Evolutionary conservation across 768 basidiomycete species (phyloP), one percentile per base, ranked within the genome.

Genomic region (Leccinum variicolor): DNA sequence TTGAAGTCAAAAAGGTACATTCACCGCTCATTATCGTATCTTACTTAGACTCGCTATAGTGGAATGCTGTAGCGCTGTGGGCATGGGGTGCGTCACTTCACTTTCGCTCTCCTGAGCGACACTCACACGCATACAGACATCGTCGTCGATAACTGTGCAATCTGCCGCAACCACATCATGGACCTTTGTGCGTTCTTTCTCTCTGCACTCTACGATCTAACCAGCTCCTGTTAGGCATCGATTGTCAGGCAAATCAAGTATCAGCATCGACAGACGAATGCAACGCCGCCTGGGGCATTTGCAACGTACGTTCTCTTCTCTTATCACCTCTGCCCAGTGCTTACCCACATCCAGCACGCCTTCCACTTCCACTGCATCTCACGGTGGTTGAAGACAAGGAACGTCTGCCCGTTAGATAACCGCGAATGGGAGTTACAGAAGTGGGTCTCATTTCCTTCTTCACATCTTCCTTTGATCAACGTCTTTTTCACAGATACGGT

Each of bases 1-100:
- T 99, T 70, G 95, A 98, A 74, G 97, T 99, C 62, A 99, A 99
- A 83, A 98, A 99, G 92, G 96, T 96, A n/a, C n/a, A n/a, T n/a
- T n/a, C n/a, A n/a, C n/a, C n/a, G n/a, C n/a, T n/a, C n/a, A n/a
- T n/a, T n/a, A n/a, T n/a, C n/a, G n/a, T n/a, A n/a, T n/a, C 11
- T n/a, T 36, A 25, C 53, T 55, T 6, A 49, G 23, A 58, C 31
- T 26, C 28, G 33, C 26, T 36, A 26, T 61, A 99, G 97, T 99
- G 97, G 97, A 98, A 98, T 68, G 97, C 97, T 13, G 97, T 98
- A 53, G 83, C 97, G 2, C 80, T 99, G 0, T 99, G 97, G 97
- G 94, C 97, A 19, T 98, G 97, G 96, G 95, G 94, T 95, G 61
- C 56, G 82, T 61, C 49, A 50, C 23, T 43, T 54, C 39, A 33